A percentile compares a stretch with the other conserved stretches of the same genome.
Conservation (phyloP, 306 rosid genomes). For the Cucumis cinereus region DNA sequence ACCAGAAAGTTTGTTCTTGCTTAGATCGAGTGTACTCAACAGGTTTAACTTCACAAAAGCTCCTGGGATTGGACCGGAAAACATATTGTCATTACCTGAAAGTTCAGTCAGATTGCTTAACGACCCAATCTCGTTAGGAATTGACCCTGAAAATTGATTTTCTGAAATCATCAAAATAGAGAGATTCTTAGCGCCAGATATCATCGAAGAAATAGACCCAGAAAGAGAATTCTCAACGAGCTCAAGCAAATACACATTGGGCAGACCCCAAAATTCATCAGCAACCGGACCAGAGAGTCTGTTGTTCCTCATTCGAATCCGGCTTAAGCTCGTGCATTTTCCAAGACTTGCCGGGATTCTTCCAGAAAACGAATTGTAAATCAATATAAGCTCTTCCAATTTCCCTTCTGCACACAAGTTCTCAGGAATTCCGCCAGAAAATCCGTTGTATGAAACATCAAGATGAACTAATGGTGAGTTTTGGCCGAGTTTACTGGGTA, state of each 20-base stretch:
- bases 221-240: constrained; percentile 44
- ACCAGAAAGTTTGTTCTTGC: constrained; percentile 46
- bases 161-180: constrained; percentile 37
- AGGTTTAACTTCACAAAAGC: constrained; percentile 30
- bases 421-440: constrained; percentile 47
- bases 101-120: constrained; percentile 31
- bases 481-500: constrained; percentile 45
- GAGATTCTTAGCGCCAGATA: constrained; percentile 38
- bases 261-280: constrained; percentile 54
- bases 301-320: constrained; percentile 53
- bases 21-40: constrained; percentile 48
- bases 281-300: constrained; percentile 56
- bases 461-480: constrained; percentile 29
- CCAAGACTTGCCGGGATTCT: constrained; percentile 38
- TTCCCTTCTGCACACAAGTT: constrained; percentile 32
- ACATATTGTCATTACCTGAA: constrained; percentile 29
- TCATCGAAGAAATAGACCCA: constrained; percentile 40
- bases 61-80: constrained; percentile 40
- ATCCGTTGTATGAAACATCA: constrained; percentile 48
- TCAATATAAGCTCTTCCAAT: constrained; percentile 28
- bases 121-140: constrained; percentile 44
- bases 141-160: constrained; percentile 44
- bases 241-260: constrained; percentile 37
- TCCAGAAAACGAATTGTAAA: constrained; percentile 58
- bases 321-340: constrained; percentile 31